phyloP scores from a whole-genome alignment of 768 basidiomycete genomes.

The Lactarius akahatsu region DNA sequence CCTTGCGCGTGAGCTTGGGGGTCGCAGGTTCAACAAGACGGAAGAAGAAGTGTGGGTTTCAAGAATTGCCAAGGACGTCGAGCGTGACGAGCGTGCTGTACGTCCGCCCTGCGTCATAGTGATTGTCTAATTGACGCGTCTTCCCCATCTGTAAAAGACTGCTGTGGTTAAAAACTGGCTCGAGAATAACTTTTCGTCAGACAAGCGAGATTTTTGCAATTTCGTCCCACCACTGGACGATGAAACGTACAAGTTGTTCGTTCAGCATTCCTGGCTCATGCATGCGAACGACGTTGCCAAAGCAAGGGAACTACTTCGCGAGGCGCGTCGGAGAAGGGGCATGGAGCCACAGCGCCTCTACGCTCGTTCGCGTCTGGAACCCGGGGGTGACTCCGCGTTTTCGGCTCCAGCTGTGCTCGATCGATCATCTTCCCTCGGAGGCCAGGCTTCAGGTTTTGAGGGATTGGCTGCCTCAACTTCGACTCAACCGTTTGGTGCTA shows the following conservation, averaged over 20 bases:
- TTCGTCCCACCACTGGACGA: slow-evolving; percentile 2
- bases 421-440: background rate
- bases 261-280: slow-evolving; percentile 34
- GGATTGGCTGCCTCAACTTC: background rate
- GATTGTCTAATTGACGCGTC: background rate
- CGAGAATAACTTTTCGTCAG: slow-evolving; percentile 7
- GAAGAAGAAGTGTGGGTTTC: slow-evolving; percentile 18
- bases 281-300: background rate
- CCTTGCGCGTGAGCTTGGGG: slow-evolving; percentile 3
- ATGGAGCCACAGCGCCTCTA: background rate
- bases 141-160: background rate
- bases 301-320: slow-evolving; percentile 14
- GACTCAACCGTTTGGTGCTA: background rate
- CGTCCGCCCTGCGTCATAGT: background rate
- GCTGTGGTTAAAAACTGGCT: slow-evolving; percentile 17
- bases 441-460: background rate
- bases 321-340: slow-evolving; percentile 21
- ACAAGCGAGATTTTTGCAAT: slow-evolving; percentile 15
- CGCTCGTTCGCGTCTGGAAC: background rate
- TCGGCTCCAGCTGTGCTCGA: background rate
- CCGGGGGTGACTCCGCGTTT: background rate
- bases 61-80: slow-evolving; percentile 10
- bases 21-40: slow-evolving; percentile 9
- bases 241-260: slow-evolving; percentile 28
- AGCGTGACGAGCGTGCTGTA: slow-evolving; percentile 10